Evolutionary conservation across 176 grass and related monocot species (phyloP), one percentile per base, ranked within the genome.

Genomic region (Musa troglodytarum): DNA sequence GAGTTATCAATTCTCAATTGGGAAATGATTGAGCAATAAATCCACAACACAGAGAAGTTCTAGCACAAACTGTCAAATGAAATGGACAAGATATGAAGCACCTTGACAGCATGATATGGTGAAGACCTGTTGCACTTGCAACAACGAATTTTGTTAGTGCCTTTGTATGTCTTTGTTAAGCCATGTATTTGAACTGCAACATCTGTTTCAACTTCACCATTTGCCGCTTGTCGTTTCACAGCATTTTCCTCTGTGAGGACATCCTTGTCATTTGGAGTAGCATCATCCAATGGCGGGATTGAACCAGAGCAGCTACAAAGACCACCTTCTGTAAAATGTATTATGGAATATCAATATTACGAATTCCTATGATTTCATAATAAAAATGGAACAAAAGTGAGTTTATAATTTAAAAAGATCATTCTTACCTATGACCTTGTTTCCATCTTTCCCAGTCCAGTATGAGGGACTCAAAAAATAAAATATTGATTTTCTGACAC

Each of bases 61-160:
- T 72, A 72, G 49, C 12, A 4, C 49, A 72, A 53, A 54, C 43
- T 21, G 50, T 34, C 9, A 11, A 52, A 11, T 71, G 11, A 62
- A n/a, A 73, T 23, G 21, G 1, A 75, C 22, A 79, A 71, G 21
- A 69, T 19, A 5, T 21, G 72, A 72, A 72, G 78, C 88, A 98
- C 95, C 89, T 93, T 93, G 28, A 98, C 95, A 5, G 90, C 89
- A 84, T 98, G 95, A 82, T 89, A 98, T 65, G 95, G 90, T 64
- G 85, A 80, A 82, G 90, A 76, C 75, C 63, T 90, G 50, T 68
- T 83, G 86, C 76, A 93, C 76, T 83, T 98, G 74, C 86, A 93
- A 70, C 90, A 93, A 85, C 88, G 80, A 58, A 96, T 78, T 75
- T 64, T 91, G 54, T 81, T 89, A 69, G 76, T 88, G 83, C 95